Evolutionary conservation across 495 filamentous ascomycete species (phyloP).

Genomic region (Xylaria venustula): DNA sequence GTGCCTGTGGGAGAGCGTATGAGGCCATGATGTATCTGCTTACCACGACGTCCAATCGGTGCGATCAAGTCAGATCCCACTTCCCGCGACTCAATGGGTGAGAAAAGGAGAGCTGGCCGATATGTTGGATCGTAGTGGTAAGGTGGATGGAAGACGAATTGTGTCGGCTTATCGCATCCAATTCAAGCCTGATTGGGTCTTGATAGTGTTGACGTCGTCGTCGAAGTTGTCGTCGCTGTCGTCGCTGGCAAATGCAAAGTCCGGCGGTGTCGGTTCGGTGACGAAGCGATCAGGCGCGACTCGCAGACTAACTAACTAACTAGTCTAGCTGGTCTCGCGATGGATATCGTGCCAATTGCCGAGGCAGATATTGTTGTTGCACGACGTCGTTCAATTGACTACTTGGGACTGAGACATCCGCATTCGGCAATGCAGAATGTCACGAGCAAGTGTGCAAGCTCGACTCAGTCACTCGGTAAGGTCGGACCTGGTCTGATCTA

Average conservation of each 20-base stretch:
- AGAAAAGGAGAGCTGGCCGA: not conserved
- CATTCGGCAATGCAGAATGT: not conserved
- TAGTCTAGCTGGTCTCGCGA: no score
- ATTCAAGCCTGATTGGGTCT: not conserved
- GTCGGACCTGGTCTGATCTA: not conserved
- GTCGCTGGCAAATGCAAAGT: no score
- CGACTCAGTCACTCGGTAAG: not conserved
- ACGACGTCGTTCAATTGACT: not conserved
- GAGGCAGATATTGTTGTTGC: not conserved
- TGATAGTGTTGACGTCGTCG: not conserved
- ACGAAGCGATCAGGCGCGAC: no score
- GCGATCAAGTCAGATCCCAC: no score
- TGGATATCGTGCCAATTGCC: not conserved
- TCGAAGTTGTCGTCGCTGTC: not conserved
- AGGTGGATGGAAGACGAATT: not conserved
- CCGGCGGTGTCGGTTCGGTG: no score
- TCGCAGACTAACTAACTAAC: no score
- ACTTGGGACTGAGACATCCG: not conserved
- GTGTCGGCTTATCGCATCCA: not conserved
- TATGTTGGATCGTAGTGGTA: not conserved
- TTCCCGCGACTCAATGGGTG: not conserved
- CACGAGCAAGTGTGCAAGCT: no score
- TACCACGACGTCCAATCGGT: no score
- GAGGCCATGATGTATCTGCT: conserved; percentile 42
- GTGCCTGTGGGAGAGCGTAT: conserved; percentile 49